Percentiles rank a stretch among this genome's conserved stretches.
phyloP scores from a whole-genome alignment of 2,329 filamentous ascomycete species.

The Alternaria gaisen region DNA sequence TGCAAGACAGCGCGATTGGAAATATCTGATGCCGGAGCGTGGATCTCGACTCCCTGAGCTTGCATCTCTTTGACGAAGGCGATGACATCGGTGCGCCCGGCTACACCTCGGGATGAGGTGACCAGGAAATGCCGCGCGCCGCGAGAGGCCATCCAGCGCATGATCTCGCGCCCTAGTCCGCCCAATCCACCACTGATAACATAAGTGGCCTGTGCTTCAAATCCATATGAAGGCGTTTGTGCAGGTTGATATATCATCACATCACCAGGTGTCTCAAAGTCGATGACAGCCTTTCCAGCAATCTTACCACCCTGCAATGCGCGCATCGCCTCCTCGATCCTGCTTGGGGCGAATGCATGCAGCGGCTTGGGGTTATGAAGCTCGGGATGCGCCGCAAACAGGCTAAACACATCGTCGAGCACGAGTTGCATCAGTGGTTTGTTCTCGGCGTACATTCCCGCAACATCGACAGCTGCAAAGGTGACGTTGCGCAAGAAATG shows the following conservation, averaged over 20 bases:
- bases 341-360: constrained; percentile 13
- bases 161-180: constrained; percentile 39
- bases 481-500: constrained; percentile 21
- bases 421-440: constrained; percentile 15
- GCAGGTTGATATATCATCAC: constrained; percentile 11
- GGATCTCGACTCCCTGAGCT: constrained; percentile 21
- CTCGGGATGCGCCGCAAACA: constrained; percentile 5
- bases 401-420: constrained; percentile 10
- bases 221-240: constrained; percentile 7
- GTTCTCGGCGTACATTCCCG: constrained; percentile 5
- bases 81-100: constrained; percentile 19
- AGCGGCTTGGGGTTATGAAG: constrained; percentile 5
- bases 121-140: constrained; percentile 38
- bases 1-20: constrained; percentile 24
- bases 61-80: constrained; percentile 25
- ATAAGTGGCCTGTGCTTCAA: constrained; percentile 27
- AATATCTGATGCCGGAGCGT: constrained; percentile 29
- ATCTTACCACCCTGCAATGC: constrained; percentile 44
- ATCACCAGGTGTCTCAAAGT: constrained; percentile 26
- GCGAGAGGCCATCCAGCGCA: constrained; percentile 34
- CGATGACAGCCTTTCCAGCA: constrained; percentile 54
- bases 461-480: constrained; percentile 14
- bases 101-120: constrained; percentile 30
- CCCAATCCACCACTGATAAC: constrained; percentile 40
- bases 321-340: constrained; percentile 22